phyloP scores from a whole-genome alignment of 2,329 filamentous ascomycete genomes.

The Cercospora sojina region DNA sequence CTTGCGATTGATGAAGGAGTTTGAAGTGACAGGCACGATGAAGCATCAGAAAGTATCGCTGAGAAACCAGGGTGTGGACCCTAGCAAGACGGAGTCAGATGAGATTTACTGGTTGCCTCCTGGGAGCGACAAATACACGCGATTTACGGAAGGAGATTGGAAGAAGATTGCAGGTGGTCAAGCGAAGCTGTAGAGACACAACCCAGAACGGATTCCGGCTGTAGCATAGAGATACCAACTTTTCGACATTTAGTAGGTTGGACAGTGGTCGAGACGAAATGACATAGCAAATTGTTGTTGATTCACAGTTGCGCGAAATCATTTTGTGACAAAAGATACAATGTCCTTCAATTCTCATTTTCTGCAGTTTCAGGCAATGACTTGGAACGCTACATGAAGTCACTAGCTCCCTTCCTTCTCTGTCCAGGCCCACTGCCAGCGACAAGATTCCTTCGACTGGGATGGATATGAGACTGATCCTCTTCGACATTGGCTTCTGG shows the following conservation, averaged over 20 bases:
- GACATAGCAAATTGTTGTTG: not conserved
- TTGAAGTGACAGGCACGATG: constrained; percentile 75
- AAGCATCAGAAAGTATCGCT: constrained; percentile 82
- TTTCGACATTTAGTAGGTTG: not conserved
- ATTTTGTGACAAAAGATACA: not conserved
- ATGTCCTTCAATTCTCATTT: not conserved
- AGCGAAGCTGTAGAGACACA: constrained; percentile 63
- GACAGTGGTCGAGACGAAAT: not conserved
- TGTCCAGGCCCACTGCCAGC: constrained; percentile 20
- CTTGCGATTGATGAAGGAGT: constrained; percentile 61
- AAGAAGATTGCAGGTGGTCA: constrained; percentile 62
- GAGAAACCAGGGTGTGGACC: constrained; percentile 72
- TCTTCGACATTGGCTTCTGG: constrained; percentile 21
- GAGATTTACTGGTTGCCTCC: constrained; percentile 66
- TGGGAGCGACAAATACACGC: constrained; percentile 60
- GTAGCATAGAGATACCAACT: not conserved
- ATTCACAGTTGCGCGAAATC: not conserved
- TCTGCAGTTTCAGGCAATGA: not conserved
- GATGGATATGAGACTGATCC: constrained; percentile 39
- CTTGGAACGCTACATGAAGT: constrained; percentile 27
- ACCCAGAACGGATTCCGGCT: not conserved
- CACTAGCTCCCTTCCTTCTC: constrained; percentile 29
- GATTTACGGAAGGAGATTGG: constrained; percentile 69
- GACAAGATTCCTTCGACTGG: constrained; percentile 37
- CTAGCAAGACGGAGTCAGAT: constrained; percentile 52